A percentile compares a stretch with the other conserved stretches of the same genome.
phyloP scores from a whole-genome alignment of 2,329 filamentous ascomycete genomes.

The Pyrenophora tritici-repentis region DNA sequence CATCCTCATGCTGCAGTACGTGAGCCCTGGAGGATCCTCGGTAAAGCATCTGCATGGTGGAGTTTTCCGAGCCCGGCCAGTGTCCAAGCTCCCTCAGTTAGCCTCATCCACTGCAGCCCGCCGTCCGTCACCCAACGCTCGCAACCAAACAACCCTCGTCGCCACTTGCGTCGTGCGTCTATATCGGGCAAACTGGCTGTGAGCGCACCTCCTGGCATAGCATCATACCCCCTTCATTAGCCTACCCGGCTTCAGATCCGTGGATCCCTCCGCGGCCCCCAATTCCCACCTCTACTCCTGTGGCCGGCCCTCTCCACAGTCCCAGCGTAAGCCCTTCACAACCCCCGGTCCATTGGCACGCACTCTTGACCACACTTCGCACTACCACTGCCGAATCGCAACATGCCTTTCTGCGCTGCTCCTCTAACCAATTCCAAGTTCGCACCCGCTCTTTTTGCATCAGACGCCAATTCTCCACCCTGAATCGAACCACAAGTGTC shows the following conservation, averaged over 20 bases:
- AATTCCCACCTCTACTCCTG: constrained; percentile 33
- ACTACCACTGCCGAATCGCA: constrained; percentile 37
- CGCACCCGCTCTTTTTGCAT: constrained; percentile 34
- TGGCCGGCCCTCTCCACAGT: constrained; percentile 31
- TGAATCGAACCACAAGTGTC: constrained; percentile 30
- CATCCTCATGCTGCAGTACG: neutral
- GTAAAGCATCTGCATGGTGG: constrained; percentile 6
- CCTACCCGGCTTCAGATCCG: constrained; percentile 17
- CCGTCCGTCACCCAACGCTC: constrained; percentile 12
- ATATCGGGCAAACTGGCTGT: constrained; percentile 11
- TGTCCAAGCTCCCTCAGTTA: constrained; percentile 6
- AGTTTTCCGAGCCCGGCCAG: constrained; percentile 1
- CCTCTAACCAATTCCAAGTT: constrained; percentile 24
- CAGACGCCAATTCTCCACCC: constrained; percentile 35
- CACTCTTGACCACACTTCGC: constrained; percentile 30
- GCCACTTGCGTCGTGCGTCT: constrained; percentile 10
- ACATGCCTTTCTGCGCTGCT: constrained; percentile 36
- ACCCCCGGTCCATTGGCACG: constrained; percentile 26
- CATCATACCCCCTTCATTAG: constrained; percentile 31
- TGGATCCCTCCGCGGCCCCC: constrained; percentile 36
- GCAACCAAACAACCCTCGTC: constrained; percentile 9
- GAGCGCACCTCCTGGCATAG: constrained; percentile 18
- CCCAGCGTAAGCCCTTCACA: constrained; percentile 36
- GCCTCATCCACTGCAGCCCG: constrained; percentile 10
- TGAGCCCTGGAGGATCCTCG: constrained; percentile 8